Evolutionary conservation across 2,329 filamentous ascomycete species (phyloP).

Genomic region (Fusarium metavorans): DNA sequence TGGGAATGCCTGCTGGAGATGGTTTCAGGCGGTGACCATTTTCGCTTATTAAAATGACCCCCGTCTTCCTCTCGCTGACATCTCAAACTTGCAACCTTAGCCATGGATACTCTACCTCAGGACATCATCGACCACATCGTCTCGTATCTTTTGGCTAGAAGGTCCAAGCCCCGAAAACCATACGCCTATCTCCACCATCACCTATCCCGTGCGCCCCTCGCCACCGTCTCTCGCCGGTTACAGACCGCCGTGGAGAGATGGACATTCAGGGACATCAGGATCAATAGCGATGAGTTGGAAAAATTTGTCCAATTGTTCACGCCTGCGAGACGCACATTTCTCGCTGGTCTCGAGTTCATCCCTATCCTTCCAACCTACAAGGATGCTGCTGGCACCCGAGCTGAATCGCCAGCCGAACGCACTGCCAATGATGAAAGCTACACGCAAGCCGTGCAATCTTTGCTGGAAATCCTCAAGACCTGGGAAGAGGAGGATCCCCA

Average conservation of each 20-base stretch:
- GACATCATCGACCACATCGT: conserved; percentile 12
- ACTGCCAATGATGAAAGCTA: conserved; percentile 12
- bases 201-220: not conserved
- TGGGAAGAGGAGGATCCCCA: conserved; percentile 9
- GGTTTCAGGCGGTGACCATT: not conserved
- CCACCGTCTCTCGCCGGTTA: conserved; percentile 2
- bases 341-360: conserved; percentile 7
- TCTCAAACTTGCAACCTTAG: not conserved
- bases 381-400: not conserved
- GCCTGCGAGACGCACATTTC: not conserved
- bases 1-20: not conserved
- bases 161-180: not conserved
- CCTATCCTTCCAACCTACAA: conserved; percentile 2
- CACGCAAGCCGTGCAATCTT: not conserved
- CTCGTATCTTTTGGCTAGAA: not conserved
- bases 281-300: conserved; percentile 9
- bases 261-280: conserved; percentile 6
- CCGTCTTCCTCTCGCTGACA: not conserved
- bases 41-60: not conserved
- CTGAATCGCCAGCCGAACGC: conserved; percentile 12
- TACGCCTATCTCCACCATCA: not conserved
- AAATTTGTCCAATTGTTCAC: conserved; percentile 1
- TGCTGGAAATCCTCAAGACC: not conserved
- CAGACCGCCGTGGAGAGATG: conserved; percentile 9
- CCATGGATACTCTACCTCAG: conserved; percentile 11